Evolutionary conservation across 192 early-diverging fungal genomes (phyloP), one percentile per base, ranked within the genome.

Genomic region (Backusella liffmaniae): DNA sequence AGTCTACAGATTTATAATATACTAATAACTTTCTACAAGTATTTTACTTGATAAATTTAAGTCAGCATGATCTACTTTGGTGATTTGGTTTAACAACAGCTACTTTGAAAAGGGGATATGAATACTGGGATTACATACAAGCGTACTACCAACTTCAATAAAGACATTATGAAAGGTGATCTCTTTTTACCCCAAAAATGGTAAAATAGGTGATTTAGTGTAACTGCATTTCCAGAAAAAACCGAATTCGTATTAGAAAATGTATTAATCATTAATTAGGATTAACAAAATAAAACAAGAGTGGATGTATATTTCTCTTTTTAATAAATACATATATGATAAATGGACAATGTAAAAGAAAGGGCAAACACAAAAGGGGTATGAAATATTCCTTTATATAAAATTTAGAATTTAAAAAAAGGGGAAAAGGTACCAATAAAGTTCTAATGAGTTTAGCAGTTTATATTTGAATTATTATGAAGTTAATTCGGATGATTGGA

Each of bases 391-490:
- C 56, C 23, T 62, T 62, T 62, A 26, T 62, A 56, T 56, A 21
- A 62, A 29, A 62, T 8, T 23, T 29, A 10, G 4, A 62, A 62
- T 29, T 29, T 4, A 62, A 62, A 62, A 29, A 62, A 21, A 56
- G 8, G 26, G 56, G 12, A 1, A 29, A 62, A 13, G 10, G 2
- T 30, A 62, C 56, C 56, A 62, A 23, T 62, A 62, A 62, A 29
- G 26, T 29, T 23, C 26, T 29, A 62, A 23, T 62, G 56, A 4
- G 2, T 56, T n/a, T 1, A 21, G n/a, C 26, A 23, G 26, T 62
- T 62, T 62, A 59, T 59, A 59, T 59, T 59, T 59, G 53, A 59
- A 59, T 59, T 29, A 62, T 62, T 62, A 62, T 62, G 26, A 62
- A 29, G 56, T 29, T 23, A 62, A 62, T 62, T 62, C 56, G 12